These are phyloP conservation scores for Monosporascus sp. DNA, from an alignment of 2,329 filamentous ascomycete species.

Conservation along the genomic window DNA sequence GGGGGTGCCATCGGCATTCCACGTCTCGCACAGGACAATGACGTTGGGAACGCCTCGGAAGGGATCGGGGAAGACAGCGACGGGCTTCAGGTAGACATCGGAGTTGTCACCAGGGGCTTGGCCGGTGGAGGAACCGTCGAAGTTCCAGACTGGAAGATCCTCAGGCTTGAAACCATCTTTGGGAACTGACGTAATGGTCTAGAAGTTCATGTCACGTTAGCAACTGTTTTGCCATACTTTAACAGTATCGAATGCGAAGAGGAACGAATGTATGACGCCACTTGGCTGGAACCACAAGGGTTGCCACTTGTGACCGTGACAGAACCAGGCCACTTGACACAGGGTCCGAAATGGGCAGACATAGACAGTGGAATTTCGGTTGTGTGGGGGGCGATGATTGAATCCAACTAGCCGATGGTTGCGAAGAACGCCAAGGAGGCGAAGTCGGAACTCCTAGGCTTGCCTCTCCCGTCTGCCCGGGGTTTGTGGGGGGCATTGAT, in stretches of 20 bases:
- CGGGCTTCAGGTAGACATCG: conserved; percentile 91
- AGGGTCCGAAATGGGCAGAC: background rate
- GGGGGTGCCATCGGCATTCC: conserved; percentile 87
- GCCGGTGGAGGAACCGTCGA: conserved; percentile 76
- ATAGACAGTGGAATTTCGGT: background rate
- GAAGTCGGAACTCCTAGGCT: conserved; percentile 18
- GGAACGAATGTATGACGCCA: background rate
- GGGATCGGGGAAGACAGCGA: conserved; percentile 84
- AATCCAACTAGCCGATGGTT: background rate
- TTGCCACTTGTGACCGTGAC: too few relatives aligned
- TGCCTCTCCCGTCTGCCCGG: conserved; percentile 4
- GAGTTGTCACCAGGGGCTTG: conserved; percentile 95
- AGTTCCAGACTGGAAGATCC: conserved; percentile 52
- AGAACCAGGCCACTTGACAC: background rate
- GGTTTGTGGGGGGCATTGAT: background rate
- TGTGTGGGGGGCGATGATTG: background rate
- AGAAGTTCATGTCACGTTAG: conserved; percentile 11
- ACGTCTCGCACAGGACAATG: conserved; percentile 90
- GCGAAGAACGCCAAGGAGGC: conserved; percentile 11
- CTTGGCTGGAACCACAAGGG: background rate
- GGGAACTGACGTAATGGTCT: conserved; percentile 44
- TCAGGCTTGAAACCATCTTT: conserved; percentile 42
- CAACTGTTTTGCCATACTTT: background rate
- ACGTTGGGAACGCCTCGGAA: conserved; percentile 89
- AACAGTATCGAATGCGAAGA: too few relatives aligned